These are phyloP conservation scores for Metschnikowia aberdeeniae DNA, from an alignment of 805 yeast species.

Conservation along the genomic window DNA sequence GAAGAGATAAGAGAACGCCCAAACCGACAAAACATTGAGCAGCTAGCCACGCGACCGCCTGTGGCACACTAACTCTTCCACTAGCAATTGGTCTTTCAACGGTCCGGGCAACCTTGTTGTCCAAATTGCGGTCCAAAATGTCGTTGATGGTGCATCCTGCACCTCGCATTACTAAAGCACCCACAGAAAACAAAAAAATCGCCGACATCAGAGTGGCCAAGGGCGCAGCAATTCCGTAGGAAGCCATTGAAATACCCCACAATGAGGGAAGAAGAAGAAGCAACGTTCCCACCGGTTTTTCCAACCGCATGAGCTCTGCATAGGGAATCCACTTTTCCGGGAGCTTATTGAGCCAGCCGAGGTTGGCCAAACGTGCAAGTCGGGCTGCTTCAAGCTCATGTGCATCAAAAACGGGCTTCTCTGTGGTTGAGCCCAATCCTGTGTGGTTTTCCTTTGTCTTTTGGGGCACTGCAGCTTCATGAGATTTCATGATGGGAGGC, in stretches of 20 bases:
- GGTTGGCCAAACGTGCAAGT: slow-evolving; percentile 42
- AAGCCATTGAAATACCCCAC: slow-evolving; percentile 93
- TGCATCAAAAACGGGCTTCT: background rate
- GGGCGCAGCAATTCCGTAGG: slow-evolving; percentile 68
- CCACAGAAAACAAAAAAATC: slow-evolving; percentile 70
- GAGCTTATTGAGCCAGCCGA: slow-evolving; percentile 50
- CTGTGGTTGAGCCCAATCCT: background rate
- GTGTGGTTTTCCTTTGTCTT: background rate
- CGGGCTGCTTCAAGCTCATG: slow-evolving; percentile 51
- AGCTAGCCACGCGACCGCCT: slow-evolving; percentile 67
- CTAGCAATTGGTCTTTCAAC: slow-evolving; percentile 90
- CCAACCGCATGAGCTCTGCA: slow-evolving; percentile 86
- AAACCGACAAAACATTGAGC: slow-evolving; percentile 75
- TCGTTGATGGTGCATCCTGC: slow-evolving; percentile 98
- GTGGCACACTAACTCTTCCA: slow-evolving; percentile 65
- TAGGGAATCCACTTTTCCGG: slow-evolving; percentile 82
- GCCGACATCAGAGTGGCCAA: slow-evolving; percentile 56
- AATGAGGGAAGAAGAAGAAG: slow-evolving; percentile 77
- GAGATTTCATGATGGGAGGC: slow-evolving; percentile 7
- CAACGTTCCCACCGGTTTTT: slow-evolving; percentile 95
- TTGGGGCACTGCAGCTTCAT: background rate
- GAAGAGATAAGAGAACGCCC: slow-evolving; percentile 66
- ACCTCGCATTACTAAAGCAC: slow-evolving; percentile 90
- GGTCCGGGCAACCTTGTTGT: slow-evolving; percentile 82
- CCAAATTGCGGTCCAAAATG: slow-evolving; percentile 77